phyloP scores from a whole-genome alignment of 805 yeast species.

The Wickerhamiella allomyrinae region DNA sequence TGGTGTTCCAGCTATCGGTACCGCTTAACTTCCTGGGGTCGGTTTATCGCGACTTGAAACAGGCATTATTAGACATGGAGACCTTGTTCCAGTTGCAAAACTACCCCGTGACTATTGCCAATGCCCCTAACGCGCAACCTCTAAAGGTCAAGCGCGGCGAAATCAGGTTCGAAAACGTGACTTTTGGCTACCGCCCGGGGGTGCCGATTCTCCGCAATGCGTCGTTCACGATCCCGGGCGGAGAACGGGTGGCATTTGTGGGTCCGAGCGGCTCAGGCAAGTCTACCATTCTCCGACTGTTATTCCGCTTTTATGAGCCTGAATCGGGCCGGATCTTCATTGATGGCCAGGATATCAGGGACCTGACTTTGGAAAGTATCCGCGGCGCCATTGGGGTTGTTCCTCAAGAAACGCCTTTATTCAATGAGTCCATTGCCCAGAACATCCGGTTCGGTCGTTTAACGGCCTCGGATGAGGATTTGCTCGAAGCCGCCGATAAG shows the following conservation, averaged over 20 bases:
- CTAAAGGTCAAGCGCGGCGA: constrained; percentile 56
- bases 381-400: constrained; percentile 75
- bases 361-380: constrained; percentile 60
- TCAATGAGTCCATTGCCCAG: constrained; percentile 79
- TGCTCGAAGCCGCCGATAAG: constrained; percentile 43
- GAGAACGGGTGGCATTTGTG: constrained; percentile 81
- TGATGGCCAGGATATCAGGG: constrained; percentile 78
- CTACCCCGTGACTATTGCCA: constrained; percentile 51
- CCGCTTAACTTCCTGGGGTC: constrained; percentile 92
- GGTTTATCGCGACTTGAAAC: constrained; percentile 88
- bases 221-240: constrained; percentile 76
- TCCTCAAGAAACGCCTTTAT: constrained; percentile 94
- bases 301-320: constrained; percentile 84
- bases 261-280: constrained; percentile 97
- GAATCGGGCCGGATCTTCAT: constrained; percentile 60
- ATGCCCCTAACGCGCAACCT: constrained; percentile 48
- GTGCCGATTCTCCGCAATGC: constrained; percentile 75
- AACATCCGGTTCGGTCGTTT: constrained; percentile 78
- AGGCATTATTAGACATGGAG: constrained; percentile 90
- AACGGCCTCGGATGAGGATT: constrained; percentile 58
- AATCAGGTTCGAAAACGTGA: constrained; percentile 75
- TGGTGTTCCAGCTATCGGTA: constrained; percentile 89
- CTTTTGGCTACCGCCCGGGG: constrained; percentile 83
- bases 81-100: constrained; percentile 75
- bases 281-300: constrained; percentile 70